Evolutionary conservation across 176 grass and related monocot species (phyloP), one percentile per base, ranked within the genome.

Genomic region (Themeda triandra): DNA sequence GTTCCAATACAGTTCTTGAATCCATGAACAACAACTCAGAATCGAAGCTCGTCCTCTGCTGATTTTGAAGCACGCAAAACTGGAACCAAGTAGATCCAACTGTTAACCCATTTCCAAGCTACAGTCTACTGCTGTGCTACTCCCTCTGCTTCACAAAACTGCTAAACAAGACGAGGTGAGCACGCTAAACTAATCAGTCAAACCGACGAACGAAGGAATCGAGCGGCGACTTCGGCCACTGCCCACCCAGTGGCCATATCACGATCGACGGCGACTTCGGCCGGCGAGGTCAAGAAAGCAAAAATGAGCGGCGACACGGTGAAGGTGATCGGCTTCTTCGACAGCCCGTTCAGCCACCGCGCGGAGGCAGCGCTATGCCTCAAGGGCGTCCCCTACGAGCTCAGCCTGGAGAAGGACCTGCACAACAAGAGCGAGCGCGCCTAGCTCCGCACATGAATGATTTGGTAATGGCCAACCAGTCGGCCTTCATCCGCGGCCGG

Each of bases 311-410:
- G 28, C 28, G 6, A 1, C 58, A 24, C 56, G 30, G 72, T 91
- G 6, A 93, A 88, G 88, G 32, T 90, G 10, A 71, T 93, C 66
- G 88, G 85, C 68, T 3, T 31, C 0, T 85, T 70, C 59, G 56
- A 60, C 30, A 93, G 91, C 78, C 88, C 82, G 1, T 86, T 79
- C 15, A 73, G 58, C 53, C 77, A 71, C 77, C 82, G 82, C 2
- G 91, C 54, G 23, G 88, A 90, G 88, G 79, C 44, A 0, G 78
- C 82, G 2, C 58, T 93, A 48, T 17, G 78, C 10, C 39, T 90
- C 9, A 90, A 93, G 79, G 88, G 77, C 0, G 85, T 90, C 3
- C 56, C 82, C 0, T 90, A 93, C 80, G 88, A 93, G 45, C 58
- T 87, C 1, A 4, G 86, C 18, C 63, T 46, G 18, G 89, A 91